Conservation (phyloP, 2,329 filamentous ascomycete genomes). For the Phaeosphaeria sp. region DNA sequence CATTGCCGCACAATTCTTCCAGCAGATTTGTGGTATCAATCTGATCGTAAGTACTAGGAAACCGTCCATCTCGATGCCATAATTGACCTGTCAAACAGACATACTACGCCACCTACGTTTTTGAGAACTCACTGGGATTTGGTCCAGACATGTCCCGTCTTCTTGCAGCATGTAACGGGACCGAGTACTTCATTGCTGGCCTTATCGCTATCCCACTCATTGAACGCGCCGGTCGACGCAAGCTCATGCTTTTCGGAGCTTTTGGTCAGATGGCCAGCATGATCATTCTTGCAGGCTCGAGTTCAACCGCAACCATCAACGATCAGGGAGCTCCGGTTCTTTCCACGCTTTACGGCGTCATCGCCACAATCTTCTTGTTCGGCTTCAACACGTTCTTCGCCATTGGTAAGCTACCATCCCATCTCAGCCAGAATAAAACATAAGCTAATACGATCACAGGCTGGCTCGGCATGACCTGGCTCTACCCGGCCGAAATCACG, state of each 20-base stretch:
- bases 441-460: neutral
- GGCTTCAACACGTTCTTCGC: conserved; percentile 70
- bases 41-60: conserved; percentile 15
- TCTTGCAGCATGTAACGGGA: conserved; percentile 51
- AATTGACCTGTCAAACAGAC: neutral
- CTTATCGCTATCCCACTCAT: conserved; percentile 49
- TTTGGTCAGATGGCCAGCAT: conserved; percentile 49
- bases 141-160: conserved; percentile 45
- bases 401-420: conserved; percentile 54
- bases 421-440: neutral
- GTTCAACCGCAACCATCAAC: conserved; percentile 9
- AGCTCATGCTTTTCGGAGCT: conserved; percentile 40
- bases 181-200: conserved; percentile 49
- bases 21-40: conserved; percentile 46
- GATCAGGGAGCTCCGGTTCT: conserved; percentile 11
- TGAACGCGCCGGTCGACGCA: conserved; percentile 41
- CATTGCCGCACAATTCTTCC: conserved; percentile 56
- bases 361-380: conserved; percentile 71
- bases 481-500: conserved; percentile 76
- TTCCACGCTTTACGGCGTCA: conserved; percentile 56
- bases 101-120: conserved; percentile 49
- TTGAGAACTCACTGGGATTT: conserved; percentile 55
- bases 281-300: conserved; percentile 51
- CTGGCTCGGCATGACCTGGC: conserved; percentile 62
- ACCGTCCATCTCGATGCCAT: neutral